Percentiles rank a stretch among this genome's conserved stretches.
Conservation (phyloP, 306 rosid species). For the Cucurbita ficifolia region DNA sequence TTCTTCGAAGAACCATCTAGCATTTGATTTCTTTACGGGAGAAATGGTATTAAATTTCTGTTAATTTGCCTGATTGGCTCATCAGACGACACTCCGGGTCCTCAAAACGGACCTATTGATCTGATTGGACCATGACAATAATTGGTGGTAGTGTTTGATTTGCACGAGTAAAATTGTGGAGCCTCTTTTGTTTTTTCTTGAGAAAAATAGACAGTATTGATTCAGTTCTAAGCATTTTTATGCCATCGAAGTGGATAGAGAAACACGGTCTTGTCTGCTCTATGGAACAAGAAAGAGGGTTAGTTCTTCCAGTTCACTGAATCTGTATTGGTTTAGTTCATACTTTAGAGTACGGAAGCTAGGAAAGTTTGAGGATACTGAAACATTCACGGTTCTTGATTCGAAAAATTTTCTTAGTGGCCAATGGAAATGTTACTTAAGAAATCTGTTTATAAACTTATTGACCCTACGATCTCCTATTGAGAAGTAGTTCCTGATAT, state of each 20-base stretch:
- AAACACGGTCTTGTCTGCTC: neutral
- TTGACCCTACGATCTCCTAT: neutral
- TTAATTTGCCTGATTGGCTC: neutral
- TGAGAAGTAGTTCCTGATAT: neutral
- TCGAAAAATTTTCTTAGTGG: neutral
- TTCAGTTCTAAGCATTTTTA: neutral
- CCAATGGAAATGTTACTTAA: neutral
- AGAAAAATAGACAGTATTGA: neutral
- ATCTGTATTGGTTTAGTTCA: neutral
- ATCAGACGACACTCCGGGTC: neutral
- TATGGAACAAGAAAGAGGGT: neutral
- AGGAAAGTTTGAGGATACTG: neutral
- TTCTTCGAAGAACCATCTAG: neutral
- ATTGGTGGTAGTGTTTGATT: neutral
- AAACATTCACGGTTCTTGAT: neutral
- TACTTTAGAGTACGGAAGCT: neutral
- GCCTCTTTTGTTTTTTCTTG: neutral
- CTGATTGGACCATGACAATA: neutral
- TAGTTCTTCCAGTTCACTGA: neutral
- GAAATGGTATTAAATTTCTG: neutral
- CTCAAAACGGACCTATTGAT: neutral
- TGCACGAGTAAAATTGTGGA: neutral
- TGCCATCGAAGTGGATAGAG: neutral
- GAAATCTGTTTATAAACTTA: neutral
- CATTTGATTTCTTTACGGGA: neutral